Percentiles rank a stretch among this genome's conserved stretches.
phyloP scores from a whole-genome alignment of 257 asterid species.

The Hygrophila difformis region DNA sequence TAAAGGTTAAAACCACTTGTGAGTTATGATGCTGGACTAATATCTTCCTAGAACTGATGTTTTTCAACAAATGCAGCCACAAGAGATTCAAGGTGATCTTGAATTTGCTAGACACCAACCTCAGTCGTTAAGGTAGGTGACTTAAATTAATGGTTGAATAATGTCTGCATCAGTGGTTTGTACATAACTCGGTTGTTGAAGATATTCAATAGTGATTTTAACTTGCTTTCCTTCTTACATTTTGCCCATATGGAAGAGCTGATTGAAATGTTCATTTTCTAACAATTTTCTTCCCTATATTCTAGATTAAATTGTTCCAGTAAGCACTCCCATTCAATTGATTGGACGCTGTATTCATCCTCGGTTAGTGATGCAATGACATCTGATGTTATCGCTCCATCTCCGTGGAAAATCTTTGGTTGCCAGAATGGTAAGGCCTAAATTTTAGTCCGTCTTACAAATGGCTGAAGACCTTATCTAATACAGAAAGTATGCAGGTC shows the following conservation, averaged over 20 bases:
- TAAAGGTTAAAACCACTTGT: slow-evolving; percentile 49
- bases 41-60: slow-evolving; percentile 27
- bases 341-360: slow-evolving; percentile 78
- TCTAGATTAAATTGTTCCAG: slow-evolving; percentile 54
- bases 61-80: slow-evolving; percentile 46
- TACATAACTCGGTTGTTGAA: slow-evolving; percentile 16
- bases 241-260: not conserved
- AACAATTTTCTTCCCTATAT: slow-evolving; percentile 13
- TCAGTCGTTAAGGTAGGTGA: slow-evolving; percentile 53
- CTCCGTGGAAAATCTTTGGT: slow-evolving; percentile 96
- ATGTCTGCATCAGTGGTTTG: no score
- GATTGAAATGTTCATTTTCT: slow-evolving; percentile 7
- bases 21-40: slow-evolving; percentile 10
- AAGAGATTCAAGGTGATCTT: slow-evolving; percentile 40
- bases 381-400: slow-evolving; percentile 88
- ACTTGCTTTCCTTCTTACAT: not conserved
- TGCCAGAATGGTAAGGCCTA: slow-evolving; percentile 77
- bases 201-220: slow-evolving; percentile 6
- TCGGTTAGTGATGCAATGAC: slow-evolving; percentile 56
- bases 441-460: slow-evolving; percentile 10
- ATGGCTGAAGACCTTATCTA: slow-evolving; percentile 22
- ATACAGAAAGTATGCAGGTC: slow-evolving; percentile 44
- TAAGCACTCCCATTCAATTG: slow-evolving; percentile 47
- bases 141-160: slow-evolving; percentile 8
- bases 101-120: slow-evolving; percentile 35